Percentiles rank a stretch among this genome's conserved stretches.
phyloP scores from a whole-genome alignment of 305 asterid species.

The Coffea humblotiana region DNA sequence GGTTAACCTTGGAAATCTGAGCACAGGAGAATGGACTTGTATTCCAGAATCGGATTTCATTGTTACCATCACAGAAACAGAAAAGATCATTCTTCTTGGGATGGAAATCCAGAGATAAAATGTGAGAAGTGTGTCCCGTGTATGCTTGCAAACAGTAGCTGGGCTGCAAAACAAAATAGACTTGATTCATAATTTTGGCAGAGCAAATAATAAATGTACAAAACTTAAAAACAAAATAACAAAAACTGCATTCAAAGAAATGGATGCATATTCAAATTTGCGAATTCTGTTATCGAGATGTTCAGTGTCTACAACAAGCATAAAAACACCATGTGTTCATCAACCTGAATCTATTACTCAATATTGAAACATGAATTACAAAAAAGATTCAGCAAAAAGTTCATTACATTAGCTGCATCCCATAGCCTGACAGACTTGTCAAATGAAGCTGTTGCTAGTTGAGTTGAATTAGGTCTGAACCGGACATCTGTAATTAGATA shows the following conservation, averaged over 20 bases:
- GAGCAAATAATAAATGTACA: background rate
- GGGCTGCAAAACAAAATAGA: slow-evolving; percentile 58
- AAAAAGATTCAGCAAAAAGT: slow-evolving; percentile 16
- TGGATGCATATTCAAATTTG: background rate
- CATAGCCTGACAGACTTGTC: slow-evolving; percentile 96
- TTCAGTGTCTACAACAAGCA: background rate
- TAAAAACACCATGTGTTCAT: background rate
- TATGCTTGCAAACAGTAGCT: slow-evolving; percentile 80
- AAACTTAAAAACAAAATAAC: background rate
- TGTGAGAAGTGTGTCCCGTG: slow-evolving; percentile 68
- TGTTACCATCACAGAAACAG: slow-evolving; percentile 84
- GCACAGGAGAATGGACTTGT: slow-evolving; percentile 64
- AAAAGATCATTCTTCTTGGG: slow-evolving; percentile 90
- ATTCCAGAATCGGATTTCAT: slow-evolving; percentile 88
- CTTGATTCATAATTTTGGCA: background rate
- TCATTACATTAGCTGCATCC: slow-evolving; percentile 87
- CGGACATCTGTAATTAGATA: slow-evolving; percentile 83
- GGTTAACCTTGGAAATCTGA: slow-evolving; percentile 77
- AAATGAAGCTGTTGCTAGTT: slow-evolving; percentile 88
- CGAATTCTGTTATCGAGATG: background rate
- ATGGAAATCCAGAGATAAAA: slow-evolving; percentile 94
- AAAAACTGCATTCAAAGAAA: background rate
- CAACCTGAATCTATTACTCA: slow-evolving; percentile 10
- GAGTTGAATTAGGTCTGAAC: slow-evolving; percentile 90
- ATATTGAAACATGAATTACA: slow-evolving; percentile 16